Base-by-base conservation (phyloP, 208 protist genomes). In the Crithidia sp. region DNA sequence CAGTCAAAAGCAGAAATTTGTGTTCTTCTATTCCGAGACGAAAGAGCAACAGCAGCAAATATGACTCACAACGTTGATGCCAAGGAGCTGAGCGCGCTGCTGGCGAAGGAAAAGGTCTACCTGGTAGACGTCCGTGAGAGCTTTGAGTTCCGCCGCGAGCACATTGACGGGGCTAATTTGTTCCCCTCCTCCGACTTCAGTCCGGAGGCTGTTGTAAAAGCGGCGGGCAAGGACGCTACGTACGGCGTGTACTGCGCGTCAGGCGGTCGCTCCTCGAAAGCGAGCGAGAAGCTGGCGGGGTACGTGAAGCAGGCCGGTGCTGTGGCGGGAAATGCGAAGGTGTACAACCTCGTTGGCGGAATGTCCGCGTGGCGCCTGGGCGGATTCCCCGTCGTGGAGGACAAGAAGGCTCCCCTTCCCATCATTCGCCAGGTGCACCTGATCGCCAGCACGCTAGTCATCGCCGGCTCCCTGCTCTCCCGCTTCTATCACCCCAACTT, bases 381-480 rank as follows among this genome's bases (percentile, higher is more conserved):
- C 2, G 72, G 72, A 14, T 76, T 72, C 16, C 77, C 75, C 43
- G 64, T 77, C 2, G 57, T 84, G 0, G 77, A 89, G 62, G 80
- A 81, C 77, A 80, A 73, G 36, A 79, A 71, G 16, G 81, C 79
- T 0, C 77, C 77, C 4, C 69, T 89, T 28, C 74, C 84, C 16
- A 83, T 86, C 45, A 83, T 84, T 45, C 81, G 84, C 7, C 84
- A 89, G 41, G 84, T 81, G 56, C 81, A 86, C 60, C 52, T 89
- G 67, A 89, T 83, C 56, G 80, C 84, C 45, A 79, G 67, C 66
- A 78, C 76, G 39, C 60, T 86, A 9, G 79, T 89, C 61, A 81
- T 86, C 50, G 45, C 54, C 13, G 80, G 77, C 14, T 41, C 68
- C 14, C 60, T 78, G 49, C 74, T 86, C 19, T 74, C 74, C 2